phyloP scores from a whole-genome alignment of 192 early-diverging fungal genomes.

The Lunasporangiospora selenospora region DNA sequence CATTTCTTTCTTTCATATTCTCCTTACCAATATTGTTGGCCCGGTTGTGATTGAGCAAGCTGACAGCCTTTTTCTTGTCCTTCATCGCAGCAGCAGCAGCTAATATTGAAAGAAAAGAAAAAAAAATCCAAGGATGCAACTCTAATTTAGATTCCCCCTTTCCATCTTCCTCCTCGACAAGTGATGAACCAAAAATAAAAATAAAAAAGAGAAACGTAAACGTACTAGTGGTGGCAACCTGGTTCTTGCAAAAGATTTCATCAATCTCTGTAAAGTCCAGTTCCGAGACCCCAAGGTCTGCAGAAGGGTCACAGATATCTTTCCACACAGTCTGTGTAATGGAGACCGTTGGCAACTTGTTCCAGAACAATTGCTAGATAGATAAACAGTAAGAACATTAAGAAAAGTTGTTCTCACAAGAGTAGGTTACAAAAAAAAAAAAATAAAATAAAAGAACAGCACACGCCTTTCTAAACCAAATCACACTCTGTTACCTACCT shows the following conservation, averaged over 20 bases:
- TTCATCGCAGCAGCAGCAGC: conserved; percentile 7
- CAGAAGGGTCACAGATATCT: conserved; percentile 49
- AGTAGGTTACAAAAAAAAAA: neutral
- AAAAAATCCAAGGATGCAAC: neutral
- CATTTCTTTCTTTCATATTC: too few relatives aligned
- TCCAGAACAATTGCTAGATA: conserved; percentile 62
- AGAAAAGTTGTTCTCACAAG: neutral
- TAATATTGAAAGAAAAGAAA: neutral
- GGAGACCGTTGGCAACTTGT: conserved; percentile 53
- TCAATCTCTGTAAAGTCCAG: conserved; percentile 59
- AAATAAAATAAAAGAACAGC: neutral
- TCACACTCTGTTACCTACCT: conserved; percentile 37
- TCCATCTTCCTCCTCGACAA: conserved; percentile 4
- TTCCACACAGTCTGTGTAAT: conserved; percentile 60
- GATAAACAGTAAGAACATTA: neutral
- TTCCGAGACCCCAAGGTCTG: conserved; percentile 24
- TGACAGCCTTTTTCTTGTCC: conserved; percentile 48
- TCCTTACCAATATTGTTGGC: conserved; percentile 63
- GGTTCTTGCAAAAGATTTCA: conserved; percentile 55
- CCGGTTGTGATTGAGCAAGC: conserved; percentile 57
- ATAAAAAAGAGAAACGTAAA: neutral
- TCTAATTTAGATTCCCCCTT: too few relatives aligned
- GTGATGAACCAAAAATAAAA: neutral
- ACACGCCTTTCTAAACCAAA: neutral
- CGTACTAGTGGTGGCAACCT: conserved; percentile 5